Evolutionary conservation across 2,329 filamentous ascomycete species (phyloP), one percentile per base, ranked within the genome.

Genomic region (Hypoxylon sp.): DNA sequence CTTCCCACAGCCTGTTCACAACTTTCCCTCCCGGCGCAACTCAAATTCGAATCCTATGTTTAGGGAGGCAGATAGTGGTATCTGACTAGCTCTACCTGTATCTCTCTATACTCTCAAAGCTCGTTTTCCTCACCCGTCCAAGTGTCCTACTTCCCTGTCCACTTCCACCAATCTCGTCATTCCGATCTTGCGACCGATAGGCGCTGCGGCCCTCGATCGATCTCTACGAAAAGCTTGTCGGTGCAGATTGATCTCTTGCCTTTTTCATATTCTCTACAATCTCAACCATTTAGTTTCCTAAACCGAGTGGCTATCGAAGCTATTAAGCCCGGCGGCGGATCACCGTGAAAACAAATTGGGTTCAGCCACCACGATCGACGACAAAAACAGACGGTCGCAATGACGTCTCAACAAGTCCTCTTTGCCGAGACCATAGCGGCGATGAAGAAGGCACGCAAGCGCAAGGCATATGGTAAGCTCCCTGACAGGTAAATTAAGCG

Each of bases 381-480:
- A 35, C 39, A 47, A 50, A 44, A 53, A n/a, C 39, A 69, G 56
- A 61, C 64, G 52, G 42, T 62, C 75, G 78, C 65, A 57, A 87
- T 87, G 85, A 81, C 86, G 55, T 81, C 83, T 48, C 88, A 91
- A 75, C 88, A 91, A 74, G 82, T 88, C 46, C 81, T 90, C 64
- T 88, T 91, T 75, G 84, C 87, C 68, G 89, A 92, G 75, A 91
- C 90, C 19, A 89, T 92, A 77, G 83, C 85, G 72, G 88, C 85
- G 57, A 90, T 92, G 86, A 91, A 90, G 75, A 89, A 89, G 79
- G 88, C 89, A 5, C 82, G 91, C 67, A 91, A 90, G 77, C 82
- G 89, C 69, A 89, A 87, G 78, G 83, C 86, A 71, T 89, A 89
- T 64, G 89, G 89, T 90, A 80, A 70, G 79, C 31, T 19, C n/a